Base-by-base conservation (phyloP, 192 early-diverging fungal species). In the Podila horticola region DNA sequence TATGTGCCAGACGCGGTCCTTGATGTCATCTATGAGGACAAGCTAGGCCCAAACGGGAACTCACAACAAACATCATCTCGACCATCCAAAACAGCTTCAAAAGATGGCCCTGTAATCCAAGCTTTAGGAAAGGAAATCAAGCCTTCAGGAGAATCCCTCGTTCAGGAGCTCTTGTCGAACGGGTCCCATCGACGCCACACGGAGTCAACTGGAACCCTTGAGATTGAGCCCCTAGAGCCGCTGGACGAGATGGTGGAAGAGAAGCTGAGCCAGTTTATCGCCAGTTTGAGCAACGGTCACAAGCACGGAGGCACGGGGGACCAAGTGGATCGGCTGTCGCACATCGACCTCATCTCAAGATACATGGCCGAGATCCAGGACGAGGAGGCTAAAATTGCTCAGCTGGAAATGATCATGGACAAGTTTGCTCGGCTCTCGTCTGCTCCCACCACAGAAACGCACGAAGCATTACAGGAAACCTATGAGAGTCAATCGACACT, bases 11-110 rank as follows among this genome's bases (percentile, higher is more conserved):
- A 61, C 48, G 20, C 66, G 10, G 64, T 74, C 4, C 22, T 74
- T 4, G 72, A 74, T 34, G 41, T 74, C 9, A 22, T 74, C 45
- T 74, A 74, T 24, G 38, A 67, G 7, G 64, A 66, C 55, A 4
- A 74, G 33, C 28, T 7, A 22, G 24, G 24, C 29, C 24, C 17
- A 61, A 55, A 55, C 19, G 52, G 52, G 52, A 55, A 22, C 6
- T 5, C 52, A 26, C 52, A 55, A 55, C 52, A 55, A 22, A n/a
- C n/a, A 55, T 11, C 20, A 26, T 12, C 20, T 22, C 52, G 20
- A 55, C 52, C 52, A 26, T 6, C 20, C 17, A 45, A 45, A 17
- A 17, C 41, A 15, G 3, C 11, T 15, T 4, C 41, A 13, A 36
- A 36, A 36, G 8, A 45, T 8, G 15, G 15, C 1, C 41, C 41